Conservation (phyloP, 2,329 filamentous ascomycete species). For the Cryphonectria radicalis region DNA sequence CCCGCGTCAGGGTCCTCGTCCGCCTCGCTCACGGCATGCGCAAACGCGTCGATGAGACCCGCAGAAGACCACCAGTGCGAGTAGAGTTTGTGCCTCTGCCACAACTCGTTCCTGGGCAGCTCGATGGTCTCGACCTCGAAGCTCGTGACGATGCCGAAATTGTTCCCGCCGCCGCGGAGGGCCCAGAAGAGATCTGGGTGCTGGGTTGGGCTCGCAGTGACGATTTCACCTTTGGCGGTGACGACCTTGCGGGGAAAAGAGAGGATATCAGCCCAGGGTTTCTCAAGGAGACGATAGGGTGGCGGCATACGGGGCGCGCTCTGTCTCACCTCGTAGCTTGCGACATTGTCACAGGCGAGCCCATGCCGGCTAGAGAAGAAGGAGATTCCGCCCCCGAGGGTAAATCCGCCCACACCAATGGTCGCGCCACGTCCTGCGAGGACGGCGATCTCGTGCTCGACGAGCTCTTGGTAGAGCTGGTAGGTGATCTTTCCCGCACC, state of each 20-base stretch:
- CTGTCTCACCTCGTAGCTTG: slow-evolving; percentile 15
- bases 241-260: not conserved
- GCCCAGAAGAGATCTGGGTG: slow-evolving; percentile 62
- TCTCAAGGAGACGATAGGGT: no score
- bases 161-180: slow-evolving; percentile 40
- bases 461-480: not conserved
- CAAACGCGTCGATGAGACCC: slow-evolving; percentile 38
- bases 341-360: slow-evolving; percentile 18
- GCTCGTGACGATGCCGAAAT: slow-evolving; percentile 58
- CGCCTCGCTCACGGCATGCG: slow-evolving; percentile 37
- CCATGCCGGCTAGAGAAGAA: slow-evolving; percentile 18
- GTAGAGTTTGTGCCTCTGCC: slow-evolving; percentile 43
- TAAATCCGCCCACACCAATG: slow-evolving; percentile 18
- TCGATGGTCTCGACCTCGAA: slow-evolving; percentile 48
- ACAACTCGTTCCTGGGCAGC: slow-evolving; percentile 40
- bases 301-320: not conserved
- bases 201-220: slow-evolving; percentile 43
- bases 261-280: no score
- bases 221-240: slow-evolving; percentile 28
- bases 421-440: slow-evolving; percentile 7
- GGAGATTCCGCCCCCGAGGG: slow-evolving; percentile 17
- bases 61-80: slow-evolving; percentile 36
- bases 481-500: slow-evolving; percentile 12
- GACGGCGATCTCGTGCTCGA: slow-evolving; percentile 8
- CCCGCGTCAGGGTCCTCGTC: slow-evolving; percentile 40